Percentiles rank a stretch among this genome's conserved stretches.
phyloP scores from a whole-genome alignment of 345 rosid species.

The Eutrema japonicum region DNA sequence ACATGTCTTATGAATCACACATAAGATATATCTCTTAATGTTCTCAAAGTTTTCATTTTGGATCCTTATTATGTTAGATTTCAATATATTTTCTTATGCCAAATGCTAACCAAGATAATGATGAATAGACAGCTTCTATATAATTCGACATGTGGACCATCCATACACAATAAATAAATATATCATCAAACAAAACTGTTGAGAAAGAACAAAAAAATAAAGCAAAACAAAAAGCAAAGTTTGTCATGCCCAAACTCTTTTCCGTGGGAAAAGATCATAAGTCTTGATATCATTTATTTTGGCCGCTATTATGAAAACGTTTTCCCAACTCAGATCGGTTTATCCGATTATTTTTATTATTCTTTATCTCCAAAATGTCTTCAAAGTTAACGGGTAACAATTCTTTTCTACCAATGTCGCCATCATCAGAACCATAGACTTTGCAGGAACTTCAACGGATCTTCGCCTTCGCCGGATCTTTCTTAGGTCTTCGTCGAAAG shows the following conservation, averaged over 20 bases:
- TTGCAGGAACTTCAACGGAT: too few species aligned
- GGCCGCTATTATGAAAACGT: conserved; percentile 88
- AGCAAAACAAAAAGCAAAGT: not conserved
- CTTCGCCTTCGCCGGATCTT: too few species aligned
- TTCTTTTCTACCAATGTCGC: too few species aligned
- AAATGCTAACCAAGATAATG: not conserved
- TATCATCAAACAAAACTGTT: conserved; percentile 24
- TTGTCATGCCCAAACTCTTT: conserved; percentile 79
- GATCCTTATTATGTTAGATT: not conserved
- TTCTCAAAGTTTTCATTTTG: not conserved
- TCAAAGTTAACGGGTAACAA: too few species aligned
- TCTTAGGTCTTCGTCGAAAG: too few species aligned
- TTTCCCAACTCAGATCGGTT: too few species aligned
- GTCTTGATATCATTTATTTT: conserved; percentile 82
- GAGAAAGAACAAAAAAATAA: not conserved
- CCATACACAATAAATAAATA: not conserved
- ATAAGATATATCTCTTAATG: too few species aligned
- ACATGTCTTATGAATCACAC: not conserved
- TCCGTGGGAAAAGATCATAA: conserved; percentile 80
- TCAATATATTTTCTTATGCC: not conserved
- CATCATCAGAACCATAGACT: too few species aligned
- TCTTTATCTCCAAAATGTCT: too few species aligned
- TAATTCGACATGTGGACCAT: not conserved
- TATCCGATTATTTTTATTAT: too few species aligned
- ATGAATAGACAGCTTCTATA: not conserved